A percentile compares a stretch with the other conserved stretches of the same genome.
These are phyloP conservation scores for Nicotiana attenuata DNA, from an alignment of 257 asterid genomes.

Conservation along the genomic window DNA sequence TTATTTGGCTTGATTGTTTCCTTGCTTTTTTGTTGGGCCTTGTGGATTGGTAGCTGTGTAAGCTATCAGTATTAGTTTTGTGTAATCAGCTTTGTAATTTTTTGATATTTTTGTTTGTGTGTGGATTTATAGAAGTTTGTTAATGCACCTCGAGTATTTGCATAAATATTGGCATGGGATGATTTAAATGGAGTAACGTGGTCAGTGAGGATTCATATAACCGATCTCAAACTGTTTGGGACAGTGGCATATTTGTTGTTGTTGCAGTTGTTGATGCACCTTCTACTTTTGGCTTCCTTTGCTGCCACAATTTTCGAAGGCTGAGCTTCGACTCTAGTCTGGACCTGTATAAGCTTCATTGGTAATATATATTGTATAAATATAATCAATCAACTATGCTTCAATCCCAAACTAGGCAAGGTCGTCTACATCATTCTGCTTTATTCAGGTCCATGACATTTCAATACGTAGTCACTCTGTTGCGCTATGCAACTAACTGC, in stretches of 20 bases:
- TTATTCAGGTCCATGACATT: neutral
- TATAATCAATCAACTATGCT: neutral
- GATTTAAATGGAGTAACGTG: too few relatives aligned
- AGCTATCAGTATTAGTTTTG: neutral
- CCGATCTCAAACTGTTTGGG: too few relatives aligned
- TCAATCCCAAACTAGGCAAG: neutral
- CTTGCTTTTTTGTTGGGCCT: neutral
- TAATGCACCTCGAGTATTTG: neutral
- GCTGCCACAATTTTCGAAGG: neutral
- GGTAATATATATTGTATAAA: neutral
- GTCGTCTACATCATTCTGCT: neutral
- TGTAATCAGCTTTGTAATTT: neutral
- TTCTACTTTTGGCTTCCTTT: neutral
- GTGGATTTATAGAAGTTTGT: neutral
- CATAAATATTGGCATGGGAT: too few relatives aligned
- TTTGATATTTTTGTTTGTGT: neutral
- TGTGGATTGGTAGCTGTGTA: neutral
- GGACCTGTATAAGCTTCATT: neutral
- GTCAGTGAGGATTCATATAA: too few relatives aligned
- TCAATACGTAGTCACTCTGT: neutral
- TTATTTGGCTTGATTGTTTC: neutral
- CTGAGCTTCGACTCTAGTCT: neutral
- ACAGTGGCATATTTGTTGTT: too few relatives aligned
- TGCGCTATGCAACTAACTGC: neutral
- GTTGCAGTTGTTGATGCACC: neutral